Evolutionary conservation across 805 yeast species (phyloP).

Genomic region (Metschnikowia cerradonensis): DNA sequence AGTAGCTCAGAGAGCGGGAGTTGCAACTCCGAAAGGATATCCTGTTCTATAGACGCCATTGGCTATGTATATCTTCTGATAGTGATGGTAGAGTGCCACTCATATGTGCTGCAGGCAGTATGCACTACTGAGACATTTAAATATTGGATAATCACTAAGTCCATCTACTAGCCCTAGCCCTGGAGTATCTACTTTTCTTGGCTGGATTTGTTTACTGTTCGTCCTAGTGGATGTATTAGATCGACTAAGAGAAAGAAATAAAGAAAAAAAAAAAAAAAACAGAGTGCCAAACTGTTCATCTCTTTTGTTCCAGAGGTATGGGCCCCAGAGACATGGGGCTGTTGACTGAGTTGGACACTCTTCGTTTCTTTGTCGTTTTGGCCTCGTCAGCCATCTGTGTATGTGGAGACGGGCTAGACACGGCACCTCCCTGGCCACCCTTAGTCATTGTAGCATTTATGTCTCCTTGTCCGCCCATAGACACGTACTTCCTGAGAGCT

Average conservation of each 20-base stretch:
- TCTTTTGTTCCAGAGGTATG: constrained; percentile 3
- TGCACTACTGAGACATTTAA: neutral
- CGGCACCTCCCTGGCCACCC: neutral
- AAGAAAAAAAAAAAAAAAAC: neutral
- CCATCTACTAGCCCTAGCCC: no score
- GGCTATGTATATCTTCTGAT: neutral
- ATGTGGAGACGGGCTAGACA: constrained; percentile 11
- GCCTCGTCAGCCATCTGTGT: constrained; percentile 9
- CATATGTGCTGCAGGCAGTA: neutral
- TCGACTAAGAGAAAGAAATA: neutral
- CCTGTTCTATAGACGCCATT: neutral
- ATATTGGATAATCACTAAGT: no score
- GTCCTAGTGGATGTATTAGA: neutral
- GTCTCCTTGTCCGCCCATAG: constrained; percentile 17
- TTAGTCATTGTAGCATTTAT: neutral
- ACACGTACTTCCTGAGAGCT: constrained; percentile 45
- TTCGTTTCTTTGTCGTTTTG: constrained; percentile 10
- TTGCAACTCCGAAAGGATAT: neutral
- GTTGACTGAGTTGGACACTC: constrained; percentile 8
- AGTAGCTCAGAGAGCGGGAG: constrained; percentile 70
- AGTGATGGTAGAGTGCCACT: neutral
- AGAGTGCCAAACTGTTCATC: neutral
- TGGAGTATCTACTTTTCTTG: no score
- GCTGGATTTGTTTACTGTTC: no score
- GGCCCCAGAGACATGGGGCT: constrained; percentile 12